Evolutionary conservation across 768 basidiomycete genomes (phyloP).

Genomic region (Termitomyces sp.): DNA sequence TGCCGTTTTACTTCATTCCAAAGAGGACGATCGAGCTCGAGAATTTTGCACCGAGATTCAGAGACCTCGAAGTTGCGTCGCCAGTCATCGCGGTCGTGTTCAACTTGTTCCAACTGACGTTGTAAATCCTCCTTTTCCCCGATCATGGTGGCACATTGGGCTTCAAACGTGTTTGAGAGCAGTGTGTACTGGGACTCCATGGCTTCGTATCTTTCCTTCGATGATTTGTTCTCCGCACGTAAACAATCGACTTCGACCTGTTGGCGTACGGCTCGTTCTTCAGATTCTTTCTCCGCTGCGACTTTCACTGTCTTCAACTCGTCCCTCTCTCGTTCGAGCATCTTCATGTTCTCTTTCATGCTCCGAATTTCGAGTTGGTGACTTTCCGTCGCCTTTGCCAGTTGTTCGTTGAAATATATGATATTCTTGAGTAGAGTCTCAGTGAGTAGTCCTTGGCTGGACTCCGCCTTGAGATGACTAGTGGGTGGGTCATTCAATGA

Average conservation of each 20-base stretch:
- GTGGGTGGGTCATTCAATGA: not conserved
- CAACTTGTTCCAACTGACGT: not conserved
- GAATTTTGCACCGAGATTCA: conserved; percentile 14
- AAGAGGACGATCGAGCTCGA: conserved; percentile 11
- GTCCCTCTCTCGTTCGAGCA: not conserved
- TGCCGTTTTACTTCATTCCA: conserved; percentile 7
- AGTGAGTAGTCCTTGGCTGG: not conserved
- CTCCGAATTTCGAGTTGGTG: not conserved
- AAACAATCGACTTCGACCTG: not conserved
- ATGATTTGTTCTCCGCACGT: not conserved
- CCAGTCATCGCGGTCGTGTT: conserved; percentile 5
- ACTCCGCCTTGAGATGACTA: not conserved
- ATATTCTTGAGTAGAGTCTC: conserved; percentile 2
- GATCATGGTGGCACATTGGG: not conserved
- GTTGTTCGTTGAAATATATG: not conserved
- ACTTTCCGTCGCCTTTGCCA: not conserved
- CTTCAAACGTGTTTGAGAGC: not conserved
- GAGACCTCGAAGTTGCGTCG: conserved; percentile 4
- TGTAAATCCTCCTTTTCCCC: not conserved
- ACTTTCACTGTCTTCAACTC: not conserved
- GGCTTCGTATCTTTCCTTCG: not conserved
- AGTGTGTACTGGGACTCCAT: not conserved
- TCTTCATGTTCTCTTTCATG: not conserved
- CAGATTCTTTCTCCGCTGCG: not conserved
- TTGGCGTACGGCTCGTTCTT: not conserved